Base-by-base conservation (phyloP, 768 basidiomycete genomes). In the Rickenella mellea region DNA sequence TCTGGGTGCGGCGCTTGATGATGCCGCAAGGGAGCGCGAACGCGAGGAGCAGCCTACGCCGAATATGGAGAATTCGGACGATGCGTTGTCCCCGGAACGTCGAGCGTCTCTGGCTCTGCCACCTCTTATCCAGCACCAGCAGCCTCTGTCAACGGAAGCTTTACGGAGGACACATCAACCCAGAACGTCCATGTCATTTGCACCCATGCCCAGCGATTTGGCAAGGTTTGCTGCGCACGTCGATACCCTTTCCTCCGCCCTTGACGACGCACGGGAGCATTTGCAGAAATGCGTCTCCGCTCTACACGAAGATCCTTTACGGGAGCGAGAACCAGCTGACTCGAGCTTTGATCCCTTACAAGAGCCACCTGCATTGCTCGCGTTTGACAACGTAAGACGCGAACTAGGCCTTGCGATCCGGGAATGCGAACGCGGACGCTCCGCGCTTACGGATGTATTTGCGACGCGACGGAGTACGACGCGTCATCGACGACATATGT, bases 371-470 rank as follows among this genome's bases (percentile, higher is more conserved):
- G 77, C 82, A 1, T 49, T 90, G 24, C 73, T 71, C 39, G 78
- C 83, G 5, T 90, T 87, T 55, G 88, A 89, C 43, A 66, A 79
- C 0, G 66, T 90, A 12, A 71, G 87, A 9, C 71, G 77, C 4
- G 84, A 89, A 51, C 70, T 91, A 6, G 88, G 87, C 6, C 59
- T 82, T 19, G 87, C 85, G 1, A 61, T 90, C 24, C 65, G 86
- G 6, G 88, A 90, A 52, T 90, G 85, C 54, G 87, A 90, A 58
- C 73, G 87, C 6, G 87, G 87, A 0, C 66, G 82, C 14, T 80
- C 76, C 29, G 70, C 72, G 14, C 63, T 90, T 25, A 49, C 80
- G 1, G 71, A 76, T 39, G 61, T 82, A 41, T 58, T 85, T 3
- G 55, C 66, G n/a, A 77, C 78, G 0, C 61, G 64, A 4, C 49